Evolutionary conservation across 345 rosid species (phyloP).

Genomic region (Eutrema heterophyllum): DNA sequence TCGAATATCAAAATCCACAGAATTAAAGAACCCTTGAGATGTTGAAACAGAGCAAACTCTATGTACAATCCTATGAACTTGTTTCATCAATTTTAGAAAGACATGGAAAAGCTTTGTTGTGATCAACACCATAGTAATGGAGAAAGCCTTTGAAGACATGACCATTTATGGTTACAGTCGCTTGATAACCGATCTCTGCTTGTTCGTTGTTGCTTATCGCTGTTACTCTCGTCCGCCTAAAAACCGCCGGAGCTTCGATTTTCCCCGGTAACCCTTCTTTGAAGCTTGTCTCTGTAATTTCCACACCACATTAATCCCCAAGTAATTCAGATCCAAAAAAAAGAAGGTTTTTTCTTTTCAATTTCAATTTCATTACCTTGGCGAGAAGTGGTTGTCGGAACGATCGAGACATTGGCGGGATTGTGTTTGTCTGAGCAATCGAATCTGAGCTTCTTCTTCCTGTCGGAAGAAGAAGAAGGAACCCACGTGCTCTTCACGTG

Average conservation of each 20-base stretch:
- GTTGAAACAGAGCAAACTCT: conserved; percentile 15
- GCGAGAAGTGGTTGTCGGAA: conserved; percentile 37
- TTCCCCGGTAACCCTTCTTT: conserved; percentile 68
- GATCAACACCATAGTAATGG: conserved; percentile 61
- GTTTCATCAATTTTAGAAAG: conserved; percentile 14
- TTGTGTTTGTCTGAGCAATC: conserved; percentile 28
- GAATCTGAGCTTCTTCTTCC: conserved; percentile 47
- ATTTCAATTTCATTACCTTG: conserved; percentile 40
- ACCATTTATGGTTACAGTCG: conserved; percentile 76
- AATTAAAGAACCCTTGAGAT: neutral
- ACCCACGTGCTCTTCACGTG: conserved; percentile 91
- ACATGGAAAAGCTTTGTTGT: conserved; percentile 39
- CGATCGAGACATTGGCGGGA: conserved; percentile 35
- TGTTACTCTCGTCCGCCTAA: conserved; percentile 74
- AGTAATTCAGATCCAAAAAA: neutral
- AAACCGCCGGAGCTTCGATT: conserved; percentile 82
- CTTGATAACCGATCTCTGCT: conserved; percentile 82
- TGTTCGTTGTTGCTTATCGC: conserved; percentile 52
- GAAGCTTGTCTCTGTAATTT: conserved; percentile 48
- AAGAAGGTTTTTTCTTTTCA: neutral
- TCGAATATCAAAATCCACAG: neutral
- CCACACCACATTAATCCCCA: neutral
- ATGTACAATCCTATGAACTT: neutral
- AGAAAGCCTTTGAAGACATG: conserved; percentile 84
- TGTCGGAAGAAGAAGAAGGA: conserved; percentile 41